Conservation (phyloP, 768 basidiomycete species). For the Grammothele lineata region DNA sequence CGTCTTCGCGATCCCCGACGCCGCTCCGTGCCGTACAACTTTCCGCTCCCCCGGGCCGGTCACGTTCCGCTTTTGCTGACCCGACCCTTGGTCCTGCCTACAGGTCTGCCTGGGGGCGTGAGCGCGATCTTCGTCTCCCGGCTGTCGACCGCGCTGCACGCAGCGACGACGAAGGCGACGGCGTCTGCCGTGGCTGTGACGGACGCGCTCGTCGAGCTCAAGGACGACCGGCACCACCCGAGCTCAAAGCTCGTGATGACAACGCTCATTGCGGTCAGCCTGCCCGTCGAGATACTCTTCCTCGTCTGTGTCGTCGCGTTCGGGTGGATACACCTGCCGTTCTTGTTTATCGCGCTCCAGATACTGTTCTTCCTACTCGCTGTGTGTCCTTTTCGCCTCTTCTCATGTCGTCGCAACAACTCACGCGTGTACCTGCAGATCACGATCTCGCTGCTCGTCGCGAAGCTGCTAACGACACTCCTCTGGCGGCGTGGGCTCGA, state of each 20-base stretch:
- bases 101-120: slow-evolving; percentile 83
- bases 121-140: slow-evolving; percentile 91
- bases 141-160: slow-evolving; percentile 84
- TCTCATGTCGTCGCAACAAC: neutral
- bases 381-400: slow-evolving; percentile 42
- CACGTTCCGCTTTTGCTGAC: neutral
- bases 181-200: slow-evolving; percentile 11
- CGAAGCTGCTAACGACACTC: slow-evolving; percentile 61
- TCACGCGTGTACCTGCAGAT: slow-evolving; percentile 42
- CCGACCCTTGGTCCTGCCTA: too few relatives aligned
- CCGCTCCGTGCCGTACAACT: slow-evolving; percentile 1
- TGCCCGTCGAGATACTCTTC: slow-evolving; percentile 81
- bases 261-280: slow-evolving; percentile 67
- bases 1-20: slow-evolving; percentile 21
- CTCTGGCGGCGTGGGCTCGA: slow-evolving; percentile 78
- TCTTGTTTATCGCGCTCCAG: slow-evolving; percentile 65
- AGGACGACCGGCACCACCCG: slow-evolving; percentile 11
- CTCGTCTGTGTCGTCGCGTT: slow-evolving; percentile 57
- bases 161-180: slow-evolving; percentile 29
- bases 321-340: slow-evolving; percentile 74
- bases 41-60: too few relatives aligned
- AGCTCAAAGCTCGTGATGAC: slow-evolving; percentile 53
- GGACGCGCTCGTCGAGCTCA: too few relatives aligned
- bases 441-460: slow-evolving; percentile 61
- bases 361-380: slow-evolving; percentile 71